Conservation (phyloP, 2,329 filamentous ascomycete species). For the Claviceps digitariae region DNA sequence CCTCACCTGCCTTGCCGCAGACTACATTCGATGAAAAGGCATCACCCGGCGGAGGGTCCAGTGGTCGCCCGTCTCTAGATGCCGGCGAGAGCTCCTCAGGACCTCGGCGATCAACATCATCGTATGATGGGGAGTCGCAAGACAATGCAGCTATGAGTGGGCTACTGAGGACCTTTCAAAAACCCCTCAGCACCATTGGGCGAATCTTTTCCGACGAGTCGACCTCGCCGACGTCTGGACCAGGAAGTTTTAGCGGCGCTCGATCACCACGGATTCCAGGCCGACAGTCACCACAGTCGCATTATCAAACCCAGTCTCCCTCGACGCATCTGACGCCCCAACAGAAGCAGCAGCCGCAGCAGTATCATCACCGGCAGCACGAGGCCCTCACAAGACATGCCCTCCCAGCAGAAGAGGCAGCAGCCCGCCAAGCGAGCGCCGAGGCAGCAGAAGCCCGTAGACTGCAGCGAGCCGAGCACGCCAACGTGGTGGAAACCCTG, state of each 20-base stretch:
- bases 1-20: slow-evolving; percentile 31
- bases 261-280: slow-evolving; percentile 25
- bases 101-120: slow-evolving; percentile 41
- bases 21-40: slow-evolving; percentile 32
- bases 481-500: slow-evolving; percentile 84
- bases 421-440: slow-evolving; percentile 78
- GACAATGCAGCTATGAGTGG: slow-evolving; percentile 75
- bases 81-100: slow-evolving; percentile 15
- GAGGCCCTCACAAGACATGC: slow-evolving; percentile 21
- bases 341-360: slow-evolving; percentile 10
- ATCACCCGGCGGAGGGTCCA: slow-evolving; percentile 14
- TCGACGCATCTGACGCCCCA: slow-evolving; percentile 9
- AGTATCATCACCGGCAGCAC: neutral
- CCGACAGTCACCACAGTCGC: slow-evolving; percentile 16
- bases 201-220: slow-evolving; percentile 74
- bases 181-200: slow-evolving; percentile 79
- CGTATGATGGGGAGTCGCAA: slow-evolving; percentile 41
- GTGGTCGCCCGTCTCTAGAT: slow-evolving; percentile 30
- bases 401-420: slow-evolving; percentile 70
- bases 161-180: slow-evolving; percentile 79
- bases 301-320: slow-evolving; percentile 13
- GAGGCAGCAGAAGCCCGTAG: slow-evolving; percentile 78
- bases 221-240: slow-evolving; percentile 24
- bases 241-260: slow-evolving; percentile 16
- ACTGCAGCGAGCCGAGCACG: slow-evolving; percentile 72